phyloP scores from a whole-genome alignment of 106 monocot genomes.

The Phalaenopsis equestris region DNA sequence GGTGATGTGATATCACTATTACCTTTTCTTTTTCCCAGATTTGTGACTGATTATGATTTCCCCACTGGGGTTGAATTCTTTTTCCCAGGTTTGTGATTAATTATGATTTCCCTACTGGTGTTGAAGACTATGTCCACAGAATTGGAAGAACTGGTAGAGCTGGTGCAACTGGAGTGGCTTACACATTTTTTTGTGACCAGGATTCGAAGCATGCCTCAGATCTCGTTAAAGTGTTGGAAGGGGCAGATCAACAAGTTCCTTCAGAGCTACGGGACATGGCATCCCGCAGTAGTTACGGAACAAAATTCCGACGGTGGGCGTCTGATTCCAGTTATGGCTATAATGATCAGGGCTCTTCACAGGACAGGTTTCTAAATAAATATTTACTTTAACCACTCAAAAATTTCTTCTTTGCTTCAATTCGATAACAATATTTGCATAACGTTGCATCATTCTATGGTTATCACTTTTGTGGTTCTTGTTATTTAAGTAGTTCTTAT shows the following conservation, averaged over 20 bases:
- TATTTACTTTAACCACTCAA: background rate
- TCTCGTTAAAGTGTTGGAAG: slow-evolving; percentile 67
- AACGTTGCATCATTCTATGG: no score
- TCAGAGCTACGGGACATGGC: slow-evolving; percentile 49
- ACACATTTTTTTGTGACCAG: slow-evolving; percentile 75
- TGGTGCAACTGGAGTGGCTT: slow-evolving; percentile 63
- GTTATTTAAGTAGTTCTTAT: no score
- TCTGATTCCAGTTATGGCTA: slow-evolving; percentile 8
- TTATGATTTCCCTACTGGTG: slow-evolving; percentile 76
- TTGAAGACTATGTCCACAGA: slow-evolving; percentile 83
- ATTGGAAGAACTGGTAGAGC: slow-evolving; percentile 83
- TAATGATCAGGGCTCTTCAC: background rate
- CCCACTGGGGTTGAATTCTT: slow-evolving; percentile 61
- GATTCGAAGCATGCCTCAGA: slow-evolving; percentile 70
- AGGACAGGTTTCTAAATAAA: background rate
- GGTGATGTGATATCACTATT: background rate
- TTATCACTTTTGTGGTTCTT: no score
- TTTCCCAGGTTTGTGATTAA: slow-evolving; percentile 60
- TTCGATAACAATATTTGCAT: no score
- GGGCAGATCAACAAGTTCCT: slow-evolving; percentile 61
- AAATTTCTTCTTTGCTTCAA: background rate
- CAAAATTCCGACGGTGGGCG: slow-evolving; percentile 41
- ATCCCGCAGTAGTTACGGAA: slow-evolving; percentile 45
- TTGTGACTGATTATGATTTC: slow-evolving; percentile 79
- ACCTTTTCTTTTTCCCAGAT: slow-evolving; percentile 16